Percentiles rank a stretch among this genome's conserved stretches.
These are phyloP conservation scores for Kazachstania viticola DNA, from an alignment of 805 yeast species.

Conservation along the genomic window DNA sequence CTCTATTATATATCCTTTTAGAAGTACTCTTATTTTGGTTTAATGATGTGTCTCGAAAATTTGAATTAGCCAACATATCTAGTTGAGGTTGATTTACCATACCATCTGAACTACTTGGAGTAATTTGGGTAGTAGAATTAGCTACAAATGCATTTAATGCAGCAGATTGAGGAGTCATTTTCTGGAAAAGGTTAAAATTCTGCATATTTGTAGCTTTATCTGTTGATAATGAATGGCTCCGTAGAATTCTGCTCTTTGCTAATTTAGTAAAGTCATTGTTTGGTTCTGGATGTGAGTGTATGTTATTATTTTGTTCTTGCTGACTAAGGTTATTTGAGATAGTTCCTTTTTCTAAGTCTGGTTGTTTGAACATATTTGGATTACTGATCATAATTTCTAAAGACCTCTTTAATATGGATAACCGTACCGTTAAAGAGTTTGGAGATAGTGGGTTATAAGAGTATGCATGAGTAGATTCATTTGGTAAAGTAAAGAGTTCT, in stretches of 20 bases:
- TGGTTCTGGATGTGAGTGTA: too few relatives aligned
- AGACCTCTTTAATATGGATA: conserved; percentile 65
- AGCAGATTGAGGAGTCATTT: conserved; percentile 13
- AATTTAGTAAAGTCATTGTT: too few relatives aligned
- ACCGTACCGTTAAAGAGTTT: conserved; percentile 62
- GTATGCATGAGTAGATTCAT: conserved; percentile 73
- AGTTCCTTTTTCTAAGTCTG: background rate
- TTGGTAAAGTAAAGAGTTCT: conserved; percentile 54
- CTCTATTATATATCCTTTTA: conserved; percentile 11
- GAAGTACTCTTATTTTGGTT: too few relatives aligned
- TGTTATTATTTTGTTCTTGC: background rate
- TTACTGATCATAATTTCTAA: conserved; percentile 59
- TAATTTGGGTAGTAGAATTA: conserved; percentile 6
- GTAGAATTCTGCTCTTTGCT: background rate
- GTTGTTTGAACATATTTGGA: conserved; percentile 30
- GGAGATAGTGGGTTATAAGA: conserved; percentile 78
- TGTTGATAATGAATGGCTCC: background rate
- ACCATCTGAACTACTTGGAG: background rate
- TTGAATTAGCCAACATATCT: background rate
- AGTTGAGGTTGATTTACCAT: background rate
- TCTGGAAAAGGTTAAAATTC: conserved; percentile 4
- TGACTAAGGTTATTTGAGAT: background rate
- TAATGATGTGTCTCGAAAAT: background rate
- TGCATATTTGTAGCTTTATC: background rate
- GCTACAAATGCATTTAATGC: conserved; percentile 23